These are phyloP conservation scores for Garcia nutans DNA, from an alignment of 345 rosid genomes.

Conservation along the genomic window DNA sequence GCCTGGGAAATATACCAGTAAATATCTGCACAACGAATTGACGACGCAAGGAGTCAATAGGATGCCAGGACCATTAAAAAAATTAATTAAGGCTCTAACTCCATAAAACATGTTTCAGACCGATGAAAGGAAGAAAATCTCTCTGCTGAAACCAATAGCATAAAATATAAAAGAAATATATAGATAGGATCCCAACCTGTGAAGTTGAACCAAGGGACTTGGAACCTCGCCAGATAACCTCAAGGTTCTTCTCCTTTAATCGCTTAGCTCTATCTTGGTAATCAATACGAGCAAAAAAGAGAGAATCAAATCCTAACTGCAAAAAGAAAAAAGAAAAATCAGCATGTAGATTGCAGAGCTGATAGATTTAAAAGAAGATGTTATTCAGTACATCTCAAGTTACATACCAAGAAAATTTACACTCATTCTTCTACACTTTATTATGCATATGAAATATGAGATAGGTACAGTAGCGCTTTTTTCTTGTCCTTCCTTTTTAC, in stretches of 20 bases:
- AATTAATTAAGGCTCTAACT: not conserved
- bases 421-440: not conserved
- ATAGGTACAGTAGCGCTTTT: not conserved
- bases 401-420: too few relatives aligned
- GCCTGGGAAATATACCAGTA: slow-evolving; percentile 84
- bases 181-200: slow-evolving; percentile 48
- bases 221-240: slow-evolving; percentile 89
- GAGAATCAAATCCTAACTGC: slow-evolving; percentile 93
- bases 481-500: not conserved
- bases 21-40: slow-evolving; percentile 56
- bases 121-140: slow-evolving; percentile 1
- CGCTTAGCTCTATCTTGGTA: slow-evolving; percentile 93
- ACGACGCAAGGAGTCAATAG: slow-evolving; percentile 1
- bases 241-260: slow-evolving; percentile 73
- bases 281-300: slow-evolving; percentile 91
- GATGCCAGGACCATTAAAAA: not conserved
- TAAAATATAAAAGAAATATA: slow-evolving; percentile 18
- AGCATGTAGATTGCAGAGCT: not conserved
- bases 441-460: not conserved
- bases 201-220: slow-evolving; percentile 88
- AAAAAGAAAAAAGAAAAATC: slow-evolving; percentile 21
- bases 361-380: not conserved
- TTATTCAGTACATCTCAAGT: not conserved
- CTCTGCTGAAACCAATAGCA: slow-evolving; percentile 1
- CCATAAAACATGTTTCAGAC: not conserved